A percentile compares a stretch with the other conserved stretches of the same genome.
Evolutionary conservation across 1,284 basidiomycete species (phyloP).

Genomic region (Sanghuangporus sanghuang): DNA sequence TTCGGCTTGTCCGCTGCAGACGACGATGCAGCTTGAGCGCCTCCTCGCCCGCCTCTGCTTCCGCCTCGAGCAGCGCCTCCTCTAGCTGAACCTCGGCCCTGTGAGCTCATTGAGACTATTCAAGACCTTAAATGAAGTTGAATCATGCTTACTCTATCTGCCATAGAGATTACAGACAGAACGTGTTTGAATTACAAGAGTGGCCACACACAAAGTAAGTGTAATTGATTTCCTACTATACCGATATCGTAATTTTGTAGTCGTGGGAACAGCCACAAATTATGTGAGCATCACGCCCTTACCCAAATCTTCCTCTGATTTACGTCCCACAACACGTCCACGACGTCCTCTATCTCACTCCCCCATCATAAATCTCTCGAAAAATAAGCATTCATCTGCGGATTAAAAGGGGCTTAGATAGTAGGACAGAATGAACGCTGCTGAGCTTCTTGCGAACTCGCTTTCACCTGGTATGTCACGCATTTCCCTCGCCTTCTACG

Average conservation of each 20-base stretch:
- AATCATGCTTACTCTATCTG: constrained; percentile 30
- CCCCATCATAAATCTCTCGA: neutral
- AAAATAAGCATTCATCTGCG: neutral
- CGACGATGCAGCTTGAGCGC: constrained; percentile 38
- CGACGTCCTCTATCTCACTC: constrained; percentile 1
- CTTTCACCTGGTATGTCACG: constrained; percentile 72
- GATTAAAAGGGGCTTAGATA: constrained; percentile 18
- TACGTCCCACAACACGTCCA: constrained; percentile 6
- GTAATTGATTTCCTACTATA: neutral
- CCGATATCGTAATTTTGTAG: neutral
- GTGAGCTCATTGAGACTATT: constrained; percentile 9
- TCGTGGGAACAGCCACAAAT: neutral
- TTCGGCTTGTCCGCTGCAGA: constrained; percentile 78
- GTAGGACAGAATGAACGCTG: constrained; percentile 74
- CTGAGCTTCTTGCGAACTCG: constrained; percentile 84
- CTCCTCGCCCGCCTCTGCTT: constrained; percentile 39
- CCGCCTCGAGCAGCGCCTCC: constrained; percentile 36
- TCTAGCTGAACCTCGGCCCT: constrained; percentile 47
- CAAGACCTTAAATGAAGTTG: neutral
- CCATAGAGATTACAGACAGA: constrained; percentile 24
- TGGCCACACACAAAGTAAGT: no score
- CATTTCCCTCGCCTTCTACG: constrained; percentile 18
- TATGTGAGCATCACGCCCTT: constrained; percentile 6
- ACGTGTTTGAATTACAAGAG: neutral
- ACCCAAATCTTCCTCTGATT: constrained; percentile 1